These are phyloP conservation scores for Citrus maxima DNA, from an alignment of 345 rosid species.

Conservation along the genomic window DNA sequence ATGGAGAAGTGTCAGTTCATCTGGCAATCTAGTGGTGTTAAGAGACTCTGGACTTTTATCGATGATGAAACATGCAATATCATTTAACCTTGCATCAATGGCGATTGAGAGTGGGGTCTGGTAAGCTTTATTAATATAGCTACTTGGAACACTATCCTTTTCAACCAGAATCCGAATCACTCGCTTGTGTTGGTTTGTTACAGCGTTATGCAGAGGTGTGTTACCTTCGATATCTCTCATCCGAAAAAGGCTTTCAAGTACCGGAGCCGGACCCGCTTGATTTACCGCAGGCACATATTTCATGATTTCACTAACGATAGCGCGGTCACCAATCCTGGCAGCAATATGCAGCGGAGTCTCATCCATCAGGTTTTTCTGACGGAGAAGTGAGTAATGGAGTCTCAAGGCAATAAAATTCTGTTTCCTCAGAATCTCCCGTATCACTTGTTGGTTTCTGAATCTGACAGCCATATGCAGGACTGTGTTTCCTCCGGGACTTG, in stretches of 20 bases:
- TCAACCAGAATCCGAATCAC: neutral
- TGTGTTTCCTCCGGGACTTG: neutral
- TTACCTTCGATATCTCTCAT: neutral
- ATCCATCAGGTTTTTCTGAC: neutral
- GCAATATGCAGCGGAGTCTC: constrained; percentile 9
- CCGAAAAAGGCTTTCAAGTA: neutral
- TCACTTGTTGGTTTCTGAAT: neutral
- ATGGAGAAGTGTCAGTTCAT: neutral
- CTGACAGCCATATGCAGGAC: neutral
- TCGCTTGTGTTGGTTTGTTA: neutral
- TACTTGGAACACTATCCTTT: neutral
- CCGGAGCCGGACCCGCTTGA: too few relatives aligned
- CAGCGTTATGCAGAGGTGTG: constrained; percentile 6
- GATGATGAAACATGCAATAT: neutral
- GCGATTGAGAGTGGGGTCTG: constrained; percentile 10
- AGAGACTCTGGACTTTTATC: neutral
- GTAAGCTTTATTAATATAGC: neutral
- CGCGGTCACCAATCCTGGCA: neutral
- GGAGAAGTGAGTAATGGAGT: neutral
- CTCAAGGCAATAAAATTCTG: neutral
- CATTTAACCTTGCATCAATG: neutral
- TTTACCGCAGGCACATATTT: neutral
- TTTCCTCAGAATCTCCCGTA: neutral
- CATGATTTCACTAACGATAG: neutral
- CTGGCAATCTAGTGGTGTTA: neutral